These are phyloP conservation scores for Dothistroma septosporum DNA, from an alignment of 2,329 filamentous ascomycete genomes.

Conservation along the genomic window DNA sequence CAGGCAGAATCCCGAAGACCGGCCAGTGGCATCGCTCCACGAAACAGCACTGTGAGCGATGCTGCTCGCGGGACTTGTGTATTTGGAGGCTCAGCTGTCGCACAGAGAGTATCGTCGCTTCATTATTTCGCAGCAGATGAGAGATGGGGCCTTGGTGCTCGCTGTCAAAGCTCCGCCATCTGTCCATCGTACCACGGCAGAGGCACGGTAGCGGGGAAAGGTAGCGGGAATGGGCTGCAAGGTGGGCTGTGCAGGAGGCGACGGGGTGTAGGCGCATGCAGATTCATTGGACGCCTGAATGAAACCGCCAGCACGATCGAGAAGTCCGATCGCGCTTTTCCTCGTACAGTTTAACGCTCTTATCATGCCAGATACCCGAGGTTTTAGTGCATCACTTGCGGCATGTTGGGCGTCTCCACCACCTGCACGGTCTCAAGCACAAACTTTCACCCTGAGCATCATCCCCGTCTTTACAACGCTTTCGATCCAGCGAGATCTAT, in stretches of 20 bases:
- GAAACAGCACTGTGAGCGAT: background rate
- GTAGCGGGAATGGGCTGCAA: background rate
- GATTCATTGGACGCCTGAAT: background rate
- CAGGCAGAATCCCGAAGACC: background rate
- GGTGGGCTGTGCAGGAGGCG: too few relatives aligned
- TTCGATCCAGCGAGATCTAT: background rate
- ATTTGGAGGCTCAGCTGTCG: background rate
- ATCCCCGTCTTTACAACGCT: background rate
- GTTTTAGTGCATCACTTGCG: background rate
- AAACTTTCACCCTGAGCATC: background rate
- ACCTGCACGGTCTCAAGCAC: background rate
- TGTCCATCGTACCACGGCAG: background rate
- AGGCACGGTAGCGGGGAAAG: background rate
- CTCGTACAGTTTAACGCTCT: background rate
- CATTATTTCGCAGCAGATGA: background rate
- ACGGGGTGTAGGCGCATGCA: background rate
- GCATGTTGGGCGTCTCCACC: too few relatives aligned
- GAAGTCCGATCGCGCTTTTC: background rate
- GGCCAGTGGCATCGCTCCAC: background rate
- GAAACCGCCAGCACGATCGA: background rate
- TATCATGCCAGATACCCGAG: background rate
- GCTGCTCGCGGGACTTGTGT: background rate
- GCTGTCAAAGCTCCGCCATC: background rate
- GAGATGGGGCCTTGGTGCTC: background rate
- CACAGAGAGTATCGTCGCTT: background rate